Conservation (phyloP, 495 filamentous ascomycete genomes). For the Aspergillus haitiensis region DNA sequence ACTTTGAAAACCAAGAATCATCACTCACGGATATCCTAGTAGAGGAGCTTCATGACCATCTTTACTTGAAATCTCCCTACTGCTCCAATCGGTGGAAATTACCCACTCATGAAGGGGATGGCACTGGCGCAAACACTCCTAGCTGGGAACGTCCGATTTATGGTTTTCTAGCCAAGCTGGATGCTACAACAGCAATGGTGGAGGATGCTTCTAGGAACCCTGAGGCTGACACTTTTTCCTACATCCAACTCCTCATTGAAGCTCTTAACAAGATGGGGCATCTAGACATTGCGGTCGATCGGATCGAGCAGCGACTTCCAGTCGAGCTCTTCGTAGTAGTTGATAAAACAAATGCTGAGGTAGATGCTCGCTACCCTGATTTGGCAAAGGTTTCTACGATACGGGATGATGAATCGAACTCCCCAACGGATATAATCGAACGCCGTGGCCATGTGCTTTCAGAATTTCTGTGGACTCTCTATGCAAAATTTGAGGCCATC, state of each 20-base stretch:
- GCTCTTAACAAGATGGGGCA: slow-evolving; percentile 83
- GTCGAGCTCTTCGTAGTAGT: slow-evolving; percentile 93
- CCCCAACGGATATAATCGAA: slow-evolving; percentile 65
- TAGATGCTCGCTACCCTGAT: slow-evolving; percentile 85
- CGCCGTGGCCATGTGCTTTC: slow-evolving; percentile 78
- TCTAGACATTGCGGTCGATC: slow-evolving; percentile 81
- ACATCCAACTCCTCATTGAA: slow-evolving; percentile 85
- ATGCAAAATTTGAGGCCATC: slow-evolving; percentile 95
- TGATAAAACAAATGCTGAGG: slow-evolving; percentile 89
- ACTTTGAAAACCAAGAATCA: slow-evolving; percentile 89
- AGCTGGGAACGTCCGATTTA: slow-evolving; percentile 67
- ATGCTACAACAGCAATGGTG: slow-evolving; percentile 67
- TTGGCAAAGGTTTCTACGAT: slow-evolving; percentile 57
- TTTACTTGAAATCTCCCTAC: slow-evolving; percentile 96
- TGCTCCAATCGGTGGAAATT: slow-evolving; percentile 93
- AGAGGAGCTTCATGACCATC: slow-evolving; percentile 94
- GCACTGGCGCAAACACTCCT: slow-evolving; percentile 54
- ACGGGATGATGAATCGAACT: slow-evolving; percentile 49
- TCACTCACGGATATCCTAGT: slow-evolving; percentile 91
- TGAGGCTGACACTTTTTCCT: slow-evolving; percentile 90
- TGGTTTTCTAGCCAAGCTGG: slow-evolving; percentile 74
- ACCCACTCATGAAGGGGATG: slow-evolving; percentile 49
- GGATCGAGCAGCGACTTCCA: slow-evolving; percentile 87
- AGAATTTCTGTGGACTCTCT: slow-evolving; percentile 87
- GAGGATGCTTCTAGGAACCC: slow-evolving; percentile 91